Evolutionary conservation across 257 asterid species (phyloP), one percentile per base, ranked within the genome.

Genomic region (Prunella vulgaris): DNA sequence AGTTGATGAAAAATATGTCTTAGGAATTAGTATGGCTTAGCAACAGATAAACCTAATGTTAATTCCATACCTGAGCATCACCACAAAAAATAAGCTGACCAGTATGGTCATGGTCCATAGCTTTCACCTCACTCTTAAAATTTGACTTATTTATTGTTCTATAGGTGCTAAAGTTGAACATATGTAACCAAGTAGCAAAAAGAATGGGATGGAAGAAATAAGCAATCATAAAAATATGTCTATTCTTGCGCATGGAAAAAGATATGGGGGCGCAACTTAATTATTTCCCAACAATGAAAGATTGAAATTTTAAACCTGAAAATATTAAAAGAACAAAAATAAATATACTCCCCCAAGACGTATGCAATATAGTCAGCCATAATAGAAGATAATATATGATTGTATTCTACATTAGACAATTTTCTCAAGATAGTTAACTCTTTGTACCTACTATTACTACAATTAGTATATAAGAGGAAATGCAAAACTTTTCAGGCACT

Each of bases 81-180:
- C 99, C 97, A 66, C 99, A 91, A 82, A 91, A 94, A 62, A 89
- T 86, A 75, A 94, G 90, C 73, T 86, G 97, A 76, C 99, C 99
- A 1, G 97, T 89, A 80, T 89, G 97, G 83, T 94, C 97, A 64
- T 89, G 96, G 82, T 94, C 99, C 96, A 94, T 84, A 40, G 99
- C 96, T 60, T 97, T 91, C 76, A 94, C 96, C 82, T 87, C 97
- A 64, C 93, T 81, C 71, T 86, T 93, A 35, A 89, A 82, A 61
- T 57, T 54, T 0, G 84, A 73, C 76, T 86, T 94, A 75, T 80
- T 81, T 76, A 94, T 82, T 64, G 88, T 72, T 86, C 97, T 89
- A 60, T 97, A 97, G 3, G 97, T 89, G 80, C 99, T 94, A 68
- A 91, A 94, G 82, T 94, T 94, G 82, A 87, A 86, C 80, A 94